Evolutionary conservation across 192 early-diverging fungal species (phyloP).

Genomic region (Hyaloraphidium curvatum): DNA sequence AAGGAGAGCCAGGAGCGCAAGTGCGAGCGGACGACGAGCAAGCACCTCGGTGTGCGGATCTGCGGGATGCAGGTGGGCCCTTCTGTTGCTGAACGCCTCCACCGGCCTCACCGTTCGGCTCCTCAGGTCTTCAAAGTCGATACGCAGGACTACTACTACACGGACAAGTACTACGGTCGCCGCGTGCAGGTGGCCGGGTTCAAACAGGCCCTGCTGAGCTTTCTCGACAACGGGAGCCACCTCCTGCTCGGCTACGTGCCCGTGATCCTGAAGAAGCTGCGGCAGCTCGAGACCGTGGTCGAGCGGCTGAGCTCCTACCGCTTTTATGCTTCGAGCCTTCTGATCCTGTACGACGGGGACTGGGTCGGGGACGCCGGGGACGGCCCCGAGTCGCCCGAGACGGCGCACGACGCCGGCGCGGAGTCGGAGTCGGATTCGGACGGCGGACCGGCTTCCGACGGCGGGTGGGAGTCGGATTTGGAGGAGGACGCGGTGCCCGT

Average conservation of each 20-base stretch:
- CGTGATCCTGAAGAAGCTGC: slow-evolving; percentile 49
- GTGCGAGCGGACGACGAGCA: slow-evolving; percentile 81
- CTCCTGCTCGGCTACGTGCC: slow-evolving; percentile 67
- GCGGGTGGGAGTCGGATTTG: not conserved
- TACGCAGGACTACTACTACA: slow-evolving; percentile 53
- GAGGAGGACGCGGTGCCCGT: not conserved
- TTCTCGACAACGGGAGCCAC: slow-evolving; percentile 64
- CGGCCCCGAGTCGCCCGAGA: not conserved
- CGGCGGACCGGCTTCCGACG: not conserved
- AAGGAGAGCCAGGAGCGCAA: slow-evolving; percentile 73
- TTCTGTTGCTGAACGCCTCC: not conserved
- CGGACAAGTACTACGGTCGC: slow-evolving; percentile 93
- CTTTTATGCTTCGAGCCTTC: slow-evolving; percentile 75
- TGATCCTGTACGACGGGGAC: slow-evolving; percentile 84
- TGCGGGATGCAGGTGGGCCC: slow-evolving; percentile 86
- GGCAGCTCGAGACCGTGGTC: slow-evolving; percentile 52
- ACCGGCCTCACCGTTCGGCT: not conserved
- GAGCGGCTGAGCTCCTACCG: slow-evolving; percentile 56
- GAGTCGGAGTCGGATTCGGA: slow-evolving; percentile 2
- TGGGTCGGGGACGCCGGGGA: slow-evolving; percentile 8
- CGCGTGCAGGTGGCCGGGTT: slow-evolving; percentile 61
- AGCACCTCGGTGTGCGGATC: slow-evolving; percentile 76
- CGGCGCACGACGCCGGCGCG: not conserved
- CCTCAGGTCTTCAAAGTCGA: slow-evolving; percentile 62
- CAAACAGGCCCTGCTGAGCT: slow-evolving; percentile 52